Conservation (phyloP, 2,329 filamentous ascomycete genomes). For the Aspergillus hiratsukae region DNA sequence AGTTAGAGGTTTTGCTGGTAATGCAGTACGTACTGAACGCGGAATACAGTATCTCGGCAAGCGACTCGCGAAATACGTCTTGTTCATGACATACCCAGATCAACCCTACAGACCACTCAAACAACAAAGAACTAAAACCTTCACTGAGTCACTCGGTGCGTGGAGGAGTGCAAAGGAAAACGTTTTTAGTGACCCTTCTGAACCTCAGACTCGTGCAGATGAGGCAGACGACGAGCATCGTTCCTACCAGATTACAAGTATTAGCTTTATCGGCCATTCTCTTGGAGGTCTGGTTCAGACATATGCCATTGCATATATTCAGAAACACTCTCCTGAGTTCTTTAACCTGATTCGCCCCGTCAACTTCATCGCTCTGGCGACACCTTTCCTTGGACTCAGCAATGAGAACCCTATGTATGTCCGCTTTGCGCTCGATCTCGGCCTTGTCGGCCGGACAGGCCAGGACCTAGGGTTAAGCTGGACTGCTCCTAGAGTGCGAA, state of each 20-base stretch:
- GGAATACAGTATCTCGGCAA: slow-evolving; percentile 98
- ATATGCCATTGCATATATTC: slow-evolving; percentile 92
- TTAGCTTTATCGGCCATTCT: slow-evolving; percentile 91
- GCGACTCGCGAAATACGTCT: slow-evolving; percentile 82
- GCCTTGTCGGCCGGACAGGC: slow-evolving; percentile 89
- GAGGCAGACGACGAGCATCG: slow-evolving; percentile 44
- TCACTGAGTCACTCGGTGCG: slow-evolving; percentile 46
- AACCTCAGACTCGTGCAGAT: slow-evolving; percentile 35
- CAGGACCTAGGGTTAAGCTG: slow-evolving; percentile 93
- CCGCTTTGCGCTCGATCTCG: slow-evolving; percentile 94
- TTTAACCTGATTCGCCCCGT: slow-evolving; percentile 80
- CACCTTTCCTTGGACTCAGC: slow-evolving; percentile 84
- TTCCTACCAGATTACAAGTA: slow-evolving; percentile 82
- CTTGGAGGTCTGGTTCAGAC: slow-evolving; percentile 86
- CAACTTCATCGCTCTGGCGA: slow-evolving; percentile 85
- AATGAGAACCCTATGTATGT: slow-evolving; percentile 98
- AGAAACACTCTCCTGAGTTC: slow-evolving; percentile 89
- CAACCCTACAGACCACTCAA: slow-evolving; percentile 76
- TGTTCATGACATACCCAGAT: slow-evolving; percentile 88
- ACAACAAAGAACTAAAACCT: slow-evolving; percentile 47
- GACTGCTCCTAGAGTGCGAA: slow-evolving; percentile 79
- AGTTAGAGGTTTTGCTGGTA: slow-evolving; percentile 83
- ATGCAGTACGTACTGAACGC: slow-evolving; percentile 84
- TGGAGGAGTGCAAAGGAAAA: slow-evolving; percentile 28
- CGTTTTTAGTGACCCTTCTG: slow-evolving; percentile 30